phyloP scores from a whole-genome alignment of 2,329 filamentous ascomycete genomes.

The Penicillium olsonii region DNA sequence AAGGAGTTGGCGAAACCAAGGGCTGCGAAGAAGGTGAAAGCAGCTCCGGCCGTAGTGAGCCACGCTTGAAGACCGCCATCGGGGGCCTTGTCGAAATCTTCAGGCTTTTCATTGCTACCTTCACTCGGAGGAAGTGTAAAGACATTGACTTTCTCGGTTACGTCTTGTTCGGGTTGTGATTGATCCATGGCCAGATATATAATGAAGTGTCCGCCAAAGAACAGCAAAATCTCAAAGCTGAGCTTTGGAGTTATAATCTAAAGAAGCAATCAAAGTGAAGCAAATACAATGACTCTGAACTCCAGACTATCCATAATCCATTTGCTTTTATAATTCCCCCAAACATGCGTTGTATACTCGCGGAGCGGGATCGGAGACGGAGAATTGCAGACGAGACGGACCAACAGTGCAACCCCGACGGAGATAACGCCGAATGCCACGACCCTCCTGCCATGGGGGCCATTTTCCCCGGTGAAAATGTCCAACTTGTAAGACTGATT shows the following conservation, averaged over 20 bases:
- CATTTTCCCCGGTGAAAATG: not conserved
- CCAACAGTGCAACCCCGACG: slow-evolving; percentile 25
- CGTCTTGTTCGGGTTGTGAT: not conserved
- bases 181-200: not conserved
- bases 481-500: too few relatives aligned
- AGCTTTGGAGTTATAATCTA: too few relatives aligned
- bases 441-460: not conserved
- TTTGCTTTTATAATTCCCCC: not conserved
- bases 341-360: not conserved
- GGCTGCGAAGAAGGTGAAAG: slow-evolving; percentile 33
- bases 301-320: not conserved
- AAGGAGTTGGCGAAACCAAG: slow-evolving; percentile 38
- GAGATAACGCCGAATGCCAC: not conserved
- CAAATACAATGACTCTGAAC: not conserved
- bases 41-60: slow-evolving; percentile 27
- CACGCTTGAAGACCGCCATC: slow-evolving; percentile 29
- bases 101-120: not conserved
- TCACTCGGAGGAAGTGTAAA: not conserved
- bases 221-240: too few relatives aligned
- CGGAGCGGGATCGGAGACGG: slow-evolving; percentile 16
- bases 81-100: slow-evolving; percentile 33
- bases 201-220: too few relatives aligned
- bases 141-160: not conserved
- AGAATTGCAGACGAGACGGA: slow-evolving; percentile 25
- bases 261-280: too few relatives aligned